Base-by-base conservation (phyloP, 2,329 filamentous ascomycete species). In the Chaetomium globosum region DNA sequence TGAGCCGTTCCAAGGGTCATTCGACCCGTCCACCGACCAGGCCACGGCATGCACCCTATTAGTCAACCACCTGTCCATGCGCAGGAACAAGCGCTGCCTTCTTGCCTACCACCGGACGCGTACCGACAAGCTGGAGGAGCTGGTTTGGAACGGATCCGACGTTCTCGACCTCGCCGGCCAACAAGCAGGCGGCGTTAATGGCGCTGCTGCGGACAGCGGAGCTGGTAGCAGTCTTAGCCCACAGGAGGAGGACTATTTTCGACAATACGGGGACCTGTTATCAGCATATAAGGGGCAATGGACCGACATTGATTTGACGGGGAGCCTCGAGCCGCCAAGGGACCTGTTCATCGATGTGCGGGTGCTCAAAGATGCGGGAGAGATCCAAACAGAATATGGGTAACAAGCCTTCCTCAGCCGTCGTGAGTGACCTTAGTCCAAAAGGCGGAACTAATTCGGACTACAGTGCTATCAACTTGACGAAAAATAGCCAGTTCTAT, bases 381-480 rank as follows among this genome's bases (percentile, higher is more conserved):
- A 99, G 81, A 97, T 99, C 69, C 94, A 99, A 80, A 99, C 95
- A 0, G 96, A 99, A 82, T 99, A 99, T 75, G 95, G 95, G 90
- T 96, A 83, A 77, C 5, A 19, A 43, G 63, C 62, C n/a, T 49
- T 31, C 39, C 16, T 48, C 23, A 64, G 13, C 57, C 13, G 21
- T 33, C 33, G 48, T 61, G 53, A 61, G 51, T 31, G 10, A 31
- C 9, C 19, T 4, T 28, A 23, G 3, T 51, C 13, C 7, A 46
- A 19, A 16, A 43, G 16, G 23, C 48, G 28, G 48, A 33, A 49
- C 66, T 71, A 73, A 75, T 70, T 70, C 73, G 70, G 65, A 57
- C 69, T 63, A 9, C 57, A 97, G 93, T 19, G 91, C 93, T 13
- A 97, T 99, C 73, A 98, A 91, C 66, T 84, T 99, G 80, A 97